Percentiles rank a stretch among this genome's conserved stretches.
Conservation (phyloP, 768 basidiomycete species). For the Clitopilus hobsonii region DNA sequence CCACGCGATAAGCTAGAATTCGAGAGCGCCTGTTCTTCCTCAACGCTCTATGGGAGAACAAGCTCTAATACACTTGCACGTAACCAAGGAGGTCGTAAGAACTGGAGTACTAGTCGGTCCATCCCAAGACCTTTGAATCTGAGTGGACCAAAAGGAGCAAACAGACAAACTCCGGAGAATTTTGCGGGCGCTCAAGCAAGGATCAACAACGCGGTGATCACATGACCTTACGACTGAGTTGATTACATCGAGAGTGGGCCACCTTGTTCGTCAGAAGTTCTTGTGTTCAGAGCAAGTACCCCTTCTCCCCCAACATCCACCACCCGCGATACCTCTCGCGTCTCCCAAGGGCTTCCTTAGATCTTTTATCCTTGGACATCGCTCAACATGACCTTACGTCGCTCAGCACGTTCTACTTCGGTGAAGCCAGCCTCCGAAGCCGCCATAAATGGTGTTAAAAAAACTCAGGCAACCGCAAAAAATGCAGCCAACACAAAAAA, state of each 20-base stretch:
- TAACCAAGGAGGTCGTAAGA: no score
- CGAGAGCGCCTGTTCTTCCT: neutral
- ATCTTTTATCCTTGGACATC: conserved; percentile 1
- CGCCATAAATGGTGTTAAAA: conserved; percentile 25
- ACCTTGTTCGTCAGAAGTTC: conserved; percentile 3
- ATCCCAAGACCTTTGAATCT: neutral
- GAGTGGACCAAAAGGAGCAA: neutral
- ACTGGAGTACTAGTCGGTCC: neutral
- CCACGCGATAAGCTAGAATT: neutral
- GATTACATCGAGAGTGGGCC: neutral
- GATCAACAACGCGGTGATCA: conserved; percentile 37
- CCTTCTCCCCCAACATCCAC: conserved; percentile 10
- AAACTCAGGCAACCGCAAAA: conserved; percentile 22
- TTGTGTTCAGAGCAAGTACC: conserved; percentile 2
- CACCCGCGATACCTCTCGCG: neutral
- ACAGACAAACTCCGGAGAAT: neutral
- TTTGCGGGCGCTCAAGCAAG: conserved; percentile 14
- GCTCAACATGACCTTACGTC: conserved; percentile 38
- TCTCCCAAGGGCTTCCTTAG: neutral
- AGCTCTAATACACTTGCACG: no score
- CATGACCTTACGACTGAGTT: conserved; percentile 21
- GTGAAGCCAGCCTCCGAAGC: conserved; percentile 36
- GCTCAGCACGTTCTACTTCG: conserved; percentile 49
- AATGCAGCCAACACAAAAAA: conserved; percentile 34
- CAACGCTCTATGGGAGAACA: neutral